phyloP scores from a whole-genome alignment of 2,329 filamentous ascomycete species.

The Pseudogymnoascus sp. region DNA sequence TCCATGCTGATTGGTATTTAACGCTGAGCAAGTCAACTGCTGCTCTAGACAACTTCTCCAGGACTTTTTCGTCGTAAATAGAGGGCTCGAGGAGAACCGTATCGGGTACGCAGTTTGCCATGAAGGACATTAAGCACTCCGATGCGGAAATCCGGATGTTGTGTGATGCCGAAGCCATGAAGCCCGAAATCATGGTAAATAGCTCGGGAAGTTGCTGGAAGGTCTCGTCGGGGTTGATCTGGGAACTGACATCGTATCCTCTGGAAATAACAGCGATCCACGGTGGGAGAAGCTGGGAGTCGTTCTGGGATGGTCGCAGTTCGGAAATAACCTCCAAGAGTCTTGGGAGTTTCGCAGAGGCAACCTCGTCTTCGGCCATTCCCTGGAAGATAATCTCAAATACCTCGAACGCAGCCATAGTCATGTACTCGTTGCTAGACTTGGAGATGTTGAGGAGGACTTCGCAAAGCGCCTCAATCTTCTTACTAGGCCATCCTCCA shows the following conservation, averaged over 20 bases:
- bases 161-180: conserved; percentile 78
- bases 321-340: conserved; percentile 88
- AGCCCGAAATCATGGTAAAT: conserved; percentile 70
- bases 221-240: conserved; percentile 81
- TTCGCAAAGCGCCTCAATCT: conserved; percentile 88
- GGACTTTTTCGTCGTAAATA: conserved; percentile 81
- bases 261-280: conserved; percentile 95
- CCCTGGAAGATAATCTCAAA: conserved; percentile 95
- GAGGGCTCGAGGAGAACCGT: conserved; percentile 81
- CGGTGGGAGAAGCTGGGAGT: conserved; percentile 86
- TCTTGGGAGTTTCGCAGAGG: conserved; percentile 80
- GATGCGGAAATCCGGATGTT: conserved; percentile 93
- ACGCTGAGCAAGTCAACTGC: conserved; percentile 72
- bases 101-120: conserved; percentile 80
- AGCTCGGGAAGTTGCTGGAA: conserved; percentile 84
- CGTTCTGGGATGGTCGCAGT: conserved; percentile 82
- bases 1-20: conserved; percentile 90
- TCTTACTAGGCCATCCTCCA: conserved; percentile 92
- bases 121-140: conserved; percentile 87
- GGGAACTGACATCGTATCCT: conserved; percentile 87
- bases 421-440: conserved; percentile 90
- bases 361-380: conserved; percentile 77
- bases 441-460: conserved; percentile 80
- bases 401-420: conserved; percentile 91
- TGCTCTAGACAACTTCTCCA: conserved; percentile 71